Evolutionary conservation across 2,329 filamentous ascomycete species (phyloP).

Genomic region (Scedosporium apiospermum): DNA sequence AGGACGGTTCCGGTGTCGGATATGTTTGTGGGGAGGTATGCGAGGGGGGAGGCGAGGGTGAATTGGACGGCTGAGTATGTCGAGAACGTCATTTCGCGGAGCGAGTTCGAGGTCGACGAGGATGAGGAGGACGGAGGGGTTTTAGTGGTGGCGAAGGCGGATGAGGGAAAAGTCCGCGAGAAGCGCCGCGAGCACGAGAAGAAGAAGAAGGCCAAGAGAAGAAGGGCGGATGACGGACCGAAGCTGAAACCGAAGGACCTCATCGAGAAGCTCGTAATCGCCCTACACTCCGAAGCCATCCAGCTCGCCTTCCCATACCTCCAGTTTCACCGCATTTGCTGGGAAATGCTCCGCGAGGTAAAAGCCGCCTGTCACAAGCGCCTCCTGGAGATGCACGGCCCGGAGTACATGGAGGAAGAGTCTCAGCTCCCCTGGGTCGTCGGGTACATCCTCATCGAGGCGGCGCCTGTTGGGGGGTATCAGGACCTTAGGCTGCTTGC

Average conservation of each 20-base stretch:
- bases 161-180: conserved; percentile 10
- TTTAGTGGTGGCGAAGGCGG: conserved; percentile 11
- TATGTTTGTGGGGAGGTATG: conserved; percentile 27
- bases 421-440: conserved; percentile 29
- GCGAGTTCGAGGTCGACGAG: conserved; percentile 15
- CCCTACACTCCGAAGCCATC: conserved; percentile 24
- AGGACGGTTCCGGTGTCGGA: conserved; percentile 19
- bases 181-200: conserved; percentile 1
- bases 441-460: conserved; percentile 26
- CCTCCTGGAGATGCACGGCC: conserved; percentile 21
- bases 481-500: background rate
- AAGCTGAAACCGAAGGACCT: conserved; percentile 16
- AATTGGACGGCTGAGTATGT: conserved; percentile 25
- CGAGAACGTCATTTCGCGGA: conserved; percentile 22
- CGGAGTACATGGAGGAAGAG: conserved; percentile 26
- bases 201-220: background rate
- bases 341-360: conserved; percentile 24
- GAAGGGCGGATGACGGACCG: background rate
- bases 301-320: conserved; percentile 31
- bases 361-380: conserved; percentile 19
- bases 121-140: conserved; percentile 10
- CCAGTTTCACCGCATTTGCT: conserved; percentile 28
- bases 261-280: conserved; percentile 19
- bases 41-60: conserved; percentile 12
- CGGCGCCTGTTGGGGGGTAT: background rate